Percentiles rank a stretch among this genome's conserved stretches.
Evolutionary conservation across 257 asterid genomes (phyloP).

Genomic region (Solanum boliviense): DNA sequence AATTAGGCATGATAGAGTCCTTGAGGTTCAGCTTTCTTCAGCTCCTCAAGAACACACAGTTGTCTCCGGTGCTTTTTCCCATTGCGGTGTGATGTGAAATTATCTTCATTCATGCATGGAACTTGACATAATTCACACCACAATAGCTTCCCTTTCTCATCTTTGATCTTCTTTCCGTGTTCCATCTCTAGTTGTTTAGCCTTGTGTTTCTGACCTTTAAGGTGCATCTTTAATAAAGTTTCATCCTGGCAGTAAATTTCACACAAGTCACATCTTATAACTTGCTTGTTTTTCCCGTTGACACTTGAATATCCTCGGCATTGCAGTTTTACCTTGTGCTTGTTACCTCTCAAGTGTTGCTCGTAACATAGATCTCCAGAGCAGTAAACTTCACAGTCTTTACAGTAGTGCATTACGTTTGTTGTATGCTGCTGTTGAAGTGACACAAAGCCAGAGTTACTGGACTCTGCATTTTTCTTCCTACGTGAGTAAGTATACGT

Average conservation of each 20-base stretch:
- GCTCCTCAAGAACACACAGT: neutral
- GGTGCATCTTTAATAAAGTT: conserved; percentile 20
- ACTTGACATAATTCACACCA: conserved; percentile 39
- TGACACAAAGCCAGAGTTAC: neutral
- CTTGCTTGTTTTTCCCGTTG: neutral
- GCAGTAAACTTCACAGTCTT: conserved; percentile 35
- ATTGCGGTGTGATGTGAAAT: conserved; percentile 23
- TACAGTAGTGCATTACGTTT: conserved; percentile 7
- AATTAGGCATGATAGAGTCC: neutral
- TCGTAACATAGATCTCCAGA: conserved; percentile 11
- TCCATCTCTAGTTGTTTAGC: conserved; percentile 22
- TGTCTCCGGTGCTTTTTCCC: conserved; percentile 31
- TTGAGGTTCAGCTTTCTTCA: neutral
- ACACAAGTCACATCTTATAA: conserved; percentile 29
- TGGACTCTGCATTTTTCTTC: neutral
- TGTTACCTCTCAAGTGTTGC: conserved; percentile 39
- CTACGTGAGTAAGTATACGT: neutral
- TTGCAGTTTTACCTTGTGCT: conserved; percentile 39
- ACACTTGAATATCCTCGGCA: neutral
- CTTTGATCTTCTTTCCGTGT: neutral
- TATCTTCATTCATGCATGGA: conserved; percentile 33
- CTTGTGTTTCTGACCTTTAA: conserved; percentile 46
- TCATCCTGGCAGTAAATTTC: conserved; percentile 32
- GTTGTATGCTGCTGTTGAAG: neutral
- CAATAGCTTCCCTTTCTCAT: neutral